Evolutionary conservation across 164 flowering plant genomes (phyloP), one percentile per base, ranked within the genome.

Genomic region (Tetrastigma voinierianum): DNA sequence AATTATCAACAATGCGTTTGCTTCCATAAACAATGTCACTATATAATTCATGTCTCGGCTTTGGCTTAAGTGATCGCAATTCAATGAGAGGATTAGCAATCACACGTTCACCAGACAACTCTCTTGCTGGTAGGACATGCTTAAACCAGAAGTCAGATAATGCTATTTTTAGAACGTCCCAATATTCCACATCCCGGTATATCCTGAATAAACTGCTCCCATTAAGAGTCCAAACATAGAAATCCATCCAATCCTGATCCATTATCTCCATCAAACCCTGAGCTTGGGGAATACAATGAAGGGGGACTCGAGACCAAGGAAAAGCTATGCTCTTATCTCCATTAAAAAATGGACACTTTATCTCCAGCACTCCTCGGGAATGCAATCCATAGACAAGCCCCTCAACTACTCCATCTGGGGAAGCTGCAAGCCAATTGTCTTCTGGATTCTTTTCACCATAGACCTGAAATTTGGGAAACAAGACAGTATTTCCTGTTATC

Each of bases 251-350:
- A 65, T 90, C 83, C 46, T 68, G 76, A 58, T 87, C 88, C 71
- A 83, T 45, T 47, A 90, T 86, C 52, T 90, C 92, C 96, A 90
- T 78, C 60, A 84, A 69, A 19, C 92, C 92, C 45, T 87, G 96
- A 59, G 87, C 90, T 69, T 87, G 92, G 6, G 96, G 96, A 62
- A 89, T 77, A 70, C 46, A 83, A 51, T 86, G 64, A 53, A 76
- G 69, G 20, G 90, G 95, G 5, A 89, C 48, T 18, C 85, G 76
- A 20, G 67, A 60, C 86, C 88, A 87, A 9, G 96, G 96, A 17
- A 17, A 59, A 53, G 81, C 80, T n/a, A 10, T 74, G n/a, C 32
- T 61, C 77, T 57, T 70, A 67, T 87, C 80, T 16, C 86, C 89
- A 54, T 70, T 11, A 51, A 79, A 77, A 65, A 66, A 82, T 2